Percentiles rank a stretch among this genome's conserved stretches.
phyloP scores from a whole-genome alignment of 2,329 filamentous ascomycete genomes.

The Monosporascus sp. region DNA sequence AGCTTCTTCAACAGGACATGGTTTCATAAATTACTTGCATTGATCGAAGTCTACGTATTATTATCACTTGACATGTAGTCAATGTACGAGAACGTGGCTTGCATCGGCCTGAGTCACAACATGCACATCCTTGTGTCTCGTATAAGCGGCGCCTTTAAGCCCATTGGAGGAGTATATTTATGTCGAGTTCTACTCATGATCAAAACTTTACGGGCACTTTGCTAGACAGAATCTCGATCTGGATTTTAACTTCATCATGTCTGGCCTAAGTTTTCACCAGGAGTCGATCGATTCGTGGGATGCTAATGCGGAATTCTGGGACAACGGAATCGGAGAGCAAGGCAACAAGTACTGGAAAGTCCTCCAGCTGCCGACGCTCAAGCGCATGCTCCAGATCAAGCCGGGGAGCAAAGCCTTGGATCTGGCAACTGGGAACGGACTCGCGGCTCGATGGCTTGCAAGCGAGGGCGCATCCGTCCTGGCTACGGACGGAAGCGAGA shows the following conservation, averaged over 20 bases:
- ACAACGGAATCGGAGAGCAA: slow-evolving; percentile 30
- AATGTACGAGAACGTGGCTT: background rate
- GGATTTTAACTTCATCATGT: background rate
- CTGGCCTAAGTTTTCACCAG: slow-evolving; percentile 1
- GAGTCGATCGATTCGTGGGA: slow-evolving; percentile 33
- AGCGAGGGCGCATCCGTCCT: slow-evolving; percentile 30
- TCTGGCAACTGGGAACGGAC: slow-evolving; percentile 45
- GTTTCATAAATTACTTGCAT: too few species aligned
- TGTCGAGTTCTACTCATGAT: too few species aligned
- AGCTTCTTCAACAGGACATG: too few species aligned
- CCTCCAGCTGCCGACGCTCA: slow-evolving; percentile 36
- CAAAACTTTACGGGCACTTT: too few species aligned
- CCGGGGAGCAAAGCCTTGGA: slow-evolving; percentile 34
- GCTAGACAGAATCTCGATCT: background rate
- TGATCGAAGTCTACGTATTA: background rate
- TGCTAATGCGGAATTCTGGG: slow-evolving; percentile 37
- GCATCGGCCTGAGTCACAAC: background rate
- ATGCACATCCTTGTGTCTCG: background rate
- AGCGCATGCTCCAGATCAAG: slow-evolving; percentile 27
- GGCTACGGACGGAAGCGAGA: slow-evolving; percentile 38
- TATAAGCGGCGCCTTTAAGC: too few species aligned
- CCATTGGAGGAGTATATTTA: too few species aligned
- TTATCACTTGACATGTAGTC: background rate
- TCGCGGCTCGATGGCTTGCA: slow-evolving; percentile 40
- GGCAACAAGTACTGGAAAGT: slow-evolving; percentile 41